These are phyloP conservation scores for Vigna mungo DNA, from an alignment of 306 rosid genomes.

Conservation along the genomic window DNA sequence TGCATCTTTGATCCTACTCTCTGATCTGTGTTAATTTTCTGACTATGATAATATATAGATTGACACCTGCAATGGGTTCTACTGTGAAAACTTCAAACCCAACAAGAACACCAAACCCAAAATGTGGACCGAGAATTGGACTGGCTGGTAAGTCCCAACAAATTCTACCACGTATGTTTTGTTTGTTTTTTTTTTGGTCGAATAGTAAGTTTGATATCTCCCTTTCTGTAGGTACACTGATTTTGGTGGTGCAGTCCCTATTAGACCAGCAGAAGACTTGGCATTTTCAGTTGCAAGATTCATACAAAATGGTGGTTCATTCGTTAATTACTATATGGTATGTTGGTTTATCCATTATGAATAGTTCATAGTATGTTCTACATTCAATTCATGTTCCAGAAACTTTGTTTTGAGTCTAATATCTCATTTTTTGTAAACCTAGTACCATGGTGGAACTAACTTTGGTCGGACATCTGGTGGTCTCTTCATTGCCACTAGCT, in stretches of 20 bases:
- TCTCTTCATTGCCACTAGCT: slow-evolving; percentile 92
- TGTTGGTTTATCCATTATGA: slow-evolving; percentile 27
- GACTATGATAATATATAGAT: slow-evolving; percentile 60
- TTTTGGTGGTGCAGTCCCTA: slow-evolving; percentile 81
- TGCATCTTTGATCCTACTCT: slow-evolving; percentile 20
- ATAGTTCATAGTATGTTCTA: background rate
- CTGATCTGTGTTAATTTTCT: slow-evolving; percentile 28
- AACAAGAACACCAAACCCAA: slow-evolving; percentile 82
- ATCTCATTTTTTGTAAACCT: slow-evolving; percentile 17
- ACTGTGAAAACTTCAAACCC: slow-evolving; percentile 83
- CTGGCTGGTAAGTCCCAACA: slow-evolving; percentile 82
- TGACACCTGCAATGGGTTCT: slow-evolving; percentile 89
- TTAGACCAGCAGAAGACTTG: slow-evolving; percentile 90
- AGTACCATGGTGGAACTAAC: slow-evolving; percentile 99
- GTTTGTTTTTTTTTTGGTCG: background rate
- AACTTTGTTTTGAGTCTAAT: slow-evolving; percentile 20
- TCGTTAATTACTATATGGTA: slow-evolving; percentile 92
- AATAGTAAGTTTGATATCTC: slow-evolving; percentile 6
- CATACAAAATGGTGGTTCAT: slow-evolving; percentile 88
- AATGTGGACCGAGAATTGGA: slow-evolving; percentile 94
- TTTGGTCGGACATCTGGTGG: slow-evolving; percentile 91
- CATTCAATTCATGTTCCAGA: slow-evolving; percentile 12
- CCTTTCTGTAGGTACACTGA: slow-evolving; percentile 76
- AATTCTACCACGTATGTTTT: slow-evolving; percentile 10
- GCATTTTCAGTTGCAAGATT: slow-evolving; percentile 91